Base-by-base conservation (phyloP, 192 early-diverging fungal species). In the Chytriomyces sp. region DNA sequence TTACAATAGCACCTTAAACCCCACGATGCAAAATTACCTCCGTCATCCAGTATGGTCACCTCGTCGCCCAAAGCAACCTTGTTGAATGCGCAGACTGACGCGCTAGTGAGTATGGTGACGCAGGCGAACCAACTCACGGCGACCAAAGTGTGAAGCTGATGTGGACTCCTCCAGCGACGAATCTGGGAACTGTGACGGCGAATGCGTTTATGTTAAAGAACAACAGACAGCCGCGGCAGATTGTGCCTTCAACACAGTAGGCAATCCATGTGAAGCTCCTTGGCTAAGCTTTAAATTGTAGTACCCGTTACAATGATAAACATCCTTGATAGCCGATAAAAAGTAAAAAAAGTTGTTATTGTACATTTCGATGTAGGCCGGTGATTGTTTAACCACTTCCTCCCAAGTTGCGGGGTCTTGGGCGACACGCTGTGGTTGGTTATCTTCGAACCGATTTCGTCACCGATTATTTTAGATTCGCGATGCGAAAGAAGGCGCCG, bases 61-160 rank as follows among this genome's bases (percentile, higher is more conserved):
- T 25, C 25, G 39, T 65, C 40, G 26, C 38, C 6, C n/a, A 22
- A 52, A 19, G 22, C n/a, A 65, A 49, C 44, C 22, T 30, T 7
- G 14, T 68, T 63, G 49, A 62, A 52, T 7, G 65, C 75, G 59
- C 4, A 26, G 12, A 70, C 77, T n/a, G 73, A 78, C 1, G 62
- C 67, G 25, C 17, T 22, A 3, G 44, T 22, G 17, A 34, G 52
- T 36, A 81, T 76, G 39, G 68, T 81, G 49, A 81, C 79, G 0
- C 79, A 81, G 62, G 25, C 37, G 14, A 26, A 7, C 7, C 70
- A 56, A 26, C 12, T 70, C 31, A 25, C 10, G 4, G 70, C 19
- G 10, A 26, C 14, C 7, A 59, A 36, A 31, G 58, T 0, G n/a
- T 44, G 1, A 49, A 22, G 12, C 14, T 72, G 17, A 72, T 62